These are phyloP conservation scores for Coemansia sp. DNA, from an alignment of 192 early-diverging fungal species.

Conservation along the genomic window DNA sequence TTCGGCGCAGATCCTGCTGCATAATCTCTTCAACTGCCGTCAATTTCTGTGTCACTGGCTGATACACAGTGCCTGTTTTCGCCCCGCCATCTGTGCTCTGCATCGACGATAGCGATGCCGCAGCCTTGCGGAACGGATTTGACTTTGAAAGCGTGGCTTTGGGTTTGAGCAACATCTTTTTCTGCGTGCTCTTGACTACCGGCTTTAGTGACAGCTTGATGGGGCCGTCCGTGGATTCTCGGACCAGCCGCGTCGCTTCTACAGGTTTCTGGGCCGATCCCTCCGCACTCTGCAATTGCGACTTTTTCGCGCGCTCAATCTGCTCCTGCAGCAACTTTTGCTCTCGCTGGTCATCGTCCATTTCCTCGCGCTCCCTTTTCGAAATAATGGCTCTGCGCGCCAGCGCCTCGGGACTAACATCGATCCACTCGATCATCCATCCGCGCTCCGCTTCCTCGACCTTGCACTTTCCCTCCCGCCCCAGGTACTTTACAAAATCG, in stretches of 20 bases:
- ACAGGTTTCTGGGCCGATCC: not conserved
- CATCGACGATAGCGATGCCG: constrained; percentile 8
- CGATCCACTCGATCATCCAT: constrained; percentile 89
- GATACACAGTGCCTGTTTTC: not conserved
- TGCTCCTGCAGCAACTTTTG: constrained; percentile 76
- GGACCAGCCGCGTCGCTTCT: constrained; percentile 28
- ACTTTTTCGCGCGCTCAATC: constrained; percentile 71
- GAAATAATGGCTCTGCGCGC: constrained; percentile 69
- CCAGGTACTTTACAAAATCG: constrained; percentile 86
- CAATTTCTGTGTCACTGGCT: not conserved
- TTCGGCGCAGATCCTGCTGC: constrained; percentile 24
- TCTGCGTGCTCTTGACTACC: constrained; percentile 5
- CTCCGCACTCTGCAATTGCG: constrained; percentile 3
- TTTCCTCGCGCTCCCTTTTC: constrained; percentile 77
- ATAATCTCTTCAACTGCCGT: constrained; percentile 24
- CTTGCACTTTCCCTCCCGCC: constrained; percentile 73
- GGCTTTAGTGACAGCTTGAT: constrained; percentile 31
- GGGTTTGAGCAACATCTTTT: constrained; percentile 5
- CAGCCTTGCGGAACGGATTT: constrained; percentile 34
- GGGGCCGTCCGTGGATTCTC: constrained; percentile 16
- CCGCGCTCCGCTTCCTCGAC: constrained; percentile 92
- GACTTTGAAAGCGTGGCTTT: constrained; percentile 20
- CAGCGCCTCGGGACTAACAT: constrained; percentile 84
- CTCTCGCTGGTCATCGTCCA: constrained; percentile 86
- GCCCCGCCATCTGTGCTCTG: not conserved